These are phyloP conservation scores for Sonneratia alba DNA, from an alignment of 345 rosid species.

Conservation along the genomic window DNA sequence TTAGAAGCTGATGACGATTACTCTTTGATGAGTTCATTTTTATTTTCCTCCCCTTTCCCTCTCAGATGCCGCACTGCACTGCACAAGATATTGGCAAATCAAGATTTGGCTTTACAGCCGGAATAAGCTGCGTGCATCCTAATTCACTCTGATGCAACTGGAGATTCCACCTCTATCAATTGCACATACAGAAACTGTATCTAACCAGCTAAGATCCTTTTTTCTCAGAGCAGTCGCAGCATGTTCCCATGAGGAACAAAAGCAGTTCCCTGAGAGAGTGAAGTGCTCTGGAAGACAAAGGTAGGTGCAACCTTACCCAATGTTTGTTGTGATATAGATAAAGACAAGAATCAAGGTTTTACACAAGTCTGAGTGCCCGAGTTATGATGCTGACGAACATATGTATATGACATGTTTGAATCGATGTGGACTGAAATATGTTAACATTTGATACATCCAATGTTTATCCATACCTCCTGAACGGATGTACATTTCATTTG, in stretches of 20 bases:
- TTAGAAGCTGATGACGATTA: background rate
- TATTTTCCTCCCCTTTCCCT: background rate
- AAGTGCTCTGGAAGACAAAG: background rate
- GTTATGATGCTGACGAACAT: background rate
- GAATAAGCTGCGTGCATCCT: background rate
- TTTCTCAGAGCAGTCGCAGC: background rate
- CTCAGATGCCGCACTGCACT: slow-evolving; percentile 60
- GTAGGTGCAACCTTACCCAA: background rate
- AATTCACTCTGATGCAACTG: background rate
- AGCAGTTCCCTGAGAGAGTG: background rate
- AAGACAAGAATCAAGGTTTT: background rate
- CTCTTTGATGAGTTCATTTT: background rate
- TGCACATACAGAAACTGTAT: background rate
- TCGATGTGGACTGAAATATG: background rate
- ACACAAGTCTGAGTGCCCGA: background rate
- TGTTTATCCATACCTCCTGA: background rate
- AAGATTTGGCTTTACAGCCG: slow-evolving; percentile 13
- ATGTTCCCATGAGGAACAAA: background rate
- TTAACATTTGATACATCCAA: background rate
- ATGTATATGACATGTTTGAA: background rate
- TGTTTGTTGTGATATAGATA: background rate
- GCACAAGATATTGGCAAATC: slow-evolving; percentile 53
- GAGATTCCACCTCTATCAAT: background rate
- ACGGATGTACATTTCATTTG: background rate
- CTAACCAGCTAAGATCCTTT: background rate